Evolutionary conservation across 805 yeast genomes (phyloP), one percentile per base, ranked within the genome.

Genomic region (Scheffersomyces amazonensis): DNA sequence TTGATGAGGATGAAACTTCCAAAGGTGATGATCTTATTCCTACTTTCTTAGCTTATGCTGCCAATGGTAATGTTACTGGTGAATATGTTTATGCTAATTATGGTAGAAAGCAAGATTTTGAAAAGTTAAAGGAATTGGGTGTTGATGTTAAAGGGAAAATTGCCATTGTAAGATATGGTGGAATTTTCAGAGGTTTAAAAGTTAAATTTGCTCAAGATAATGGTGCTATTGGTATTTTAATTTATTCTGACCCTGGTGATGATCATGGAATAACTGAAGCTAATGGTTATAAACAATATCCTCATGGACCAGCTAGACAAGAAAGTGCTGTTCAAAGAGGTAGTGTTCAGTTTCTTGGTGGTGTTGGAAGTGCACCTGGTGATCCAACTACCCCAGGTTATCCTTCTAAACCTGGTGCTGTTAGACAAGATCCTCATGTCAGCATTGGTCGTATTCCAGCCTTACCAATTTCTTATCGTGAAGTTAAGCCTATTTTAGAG

Each of bases 381-480:
- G 91, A 83, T 53, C 90, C 90, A 24, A 80, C 89, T 0, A 81
- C 89, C 2, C 87, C 87, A 6, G 87, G 87, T 3, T 78, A 76
- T 62, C 73, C 87, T 2, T 76, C 85, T 16, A 74, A 73, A 21
- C 63, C 64, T 4, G 69, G 62, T 21, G 63, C 45, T 16, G 64
- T 53, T 20, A 60, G 71, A 39, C 32, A 52, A 39, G 66, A 61
- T 37, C 71, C 71, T 5, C 48, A 54, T 41, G 34, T 47, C 30
- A 59, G 67, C 27, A 69, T 65, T 40, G 64, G 65, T 6, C 48
- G 37, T 33, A 69, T 69, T 36, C 75, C 75, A 2, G 73, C 55
- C 4, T 64, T 69, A 37, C 73, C 75, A 2, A 65, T 69, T 25
- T 60, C 68, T 8, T 68, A 68, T 48, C 60, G 73, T 30, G 75